A percentile compares a stretch with the other conserved stretches of the same genome.
These are phyloP conservation scores for Zizania palustris DNA, from an alignment of 202 grass and related monocot genomes.

Conservation along the genomic window DNA sequence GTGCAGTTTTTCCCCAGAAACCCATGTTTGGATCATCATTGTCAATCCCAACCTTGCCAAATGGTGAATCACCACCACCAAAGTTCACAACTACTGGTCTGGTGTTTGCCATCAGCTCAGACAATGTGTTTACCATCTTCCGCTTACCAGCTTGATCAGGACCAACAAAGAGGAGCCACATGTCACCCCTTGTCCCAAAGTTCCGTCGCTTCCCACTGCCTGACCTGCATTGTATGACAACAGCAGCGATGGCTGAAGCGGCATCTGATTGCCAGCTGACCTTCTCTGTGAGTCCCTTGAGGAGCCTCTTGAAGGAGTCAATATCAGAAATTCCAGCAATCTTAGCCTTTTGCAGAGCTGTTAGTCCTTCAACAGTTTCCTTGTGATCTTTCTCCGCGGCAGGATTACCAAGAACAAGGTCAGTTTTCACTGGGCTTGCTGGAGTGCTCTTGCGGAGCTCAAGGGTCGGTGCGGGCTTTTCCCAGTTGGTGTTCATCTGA, in stretches of 20 bases:
- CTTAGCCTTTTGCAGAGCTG: slow-evolving; percentile 73
- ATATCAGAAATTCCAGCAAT: slow-evolving; percentile 73
- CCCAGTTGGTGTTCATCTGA: slow-evolving; percentile 49
- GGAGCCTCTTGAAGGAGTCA: slow-evolving; percentile 86
- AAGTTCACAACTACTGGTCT: slow-evolving; percentile 66
- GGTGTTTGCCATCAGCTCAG: slow-evolving; percentile 62
- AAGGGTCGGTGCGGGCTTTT: slow-evolving; percentile 50
- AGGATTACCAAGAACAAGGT: slow-evolving; percentile 70
- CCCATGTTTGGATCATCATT: slow-evolving; percentile 44
- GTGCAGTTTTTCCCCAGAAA: slow-evolving; percentile 72
- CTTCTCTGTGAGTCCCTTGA: slow-evolving; percentile 80
- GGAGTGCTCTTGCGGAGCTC: slow-evolving; percentile 55
- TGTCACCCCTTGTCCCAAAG: slow-evolving; percentile 62
- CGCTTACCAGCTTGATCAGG: slow-evolving; percentile 88
- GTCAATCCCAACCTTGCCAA: slow-evolving; percentile 31
- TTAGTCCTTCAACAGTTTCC: slow-evolving; percentile 49
- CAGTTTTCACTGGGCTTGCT: slow-evolving; percentile 80
- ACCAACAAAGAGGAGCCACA: slow-evolving; percentile 92
- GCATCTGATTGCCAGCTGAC: slow-evolving; percentile 92
- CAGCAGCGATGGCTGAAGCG: slow-evolving; percentile 74
- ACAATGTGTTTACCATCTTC: slow-evolving; percentile 81
- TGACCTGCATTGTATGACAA: slow-evolving; percentile 69
- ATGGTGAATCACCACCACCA: slow-evolving; percentile 31
- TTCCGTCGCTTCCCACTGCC: slow-evolving; percentile 63
- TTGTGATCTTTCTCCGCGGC: slow-evolving; percentile 53